These are phyloP conservation scores for Yarrowia yakushimensis DNA, from an alignment of 805 yeast genomes.

Conservation along the genomic window DNA sequence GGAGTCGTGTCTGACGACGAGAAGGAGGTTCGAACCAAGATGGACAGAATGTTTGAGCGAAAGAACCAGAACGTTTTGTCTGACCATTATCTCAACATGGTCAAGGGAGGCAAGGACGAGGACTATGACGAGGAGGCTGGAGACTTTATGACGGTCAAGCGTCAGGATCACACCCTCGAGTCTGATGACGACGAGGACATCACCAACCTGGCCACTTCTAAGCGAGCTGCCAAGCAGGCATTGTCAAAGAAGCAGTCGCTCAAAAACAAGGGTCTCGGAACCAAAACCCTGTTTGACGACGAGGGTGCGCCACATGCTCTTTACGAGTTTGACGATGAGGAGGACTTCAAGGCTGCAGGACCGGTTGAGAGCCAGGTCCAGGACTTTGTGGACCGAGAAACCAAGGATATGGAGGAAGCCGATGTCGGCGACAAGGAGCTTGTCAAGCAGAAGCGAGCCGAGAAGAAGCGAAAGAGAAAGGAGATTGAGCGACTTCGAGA, in stretches of 20 bases:
- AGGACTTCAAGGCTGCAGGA: slow-evolving; percentile 69
- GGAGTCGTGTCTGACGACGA: slow-evolving; percentile 44
- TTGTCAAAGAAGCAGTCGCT: slow-evolving; percentile 75
- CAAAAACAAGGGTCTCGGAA: slow-evolving; percentile 60
- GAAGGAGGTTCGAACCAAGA: slow-evolving; percentile 69
- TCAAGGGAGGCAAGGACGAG: slow-evolving; percentile 43
- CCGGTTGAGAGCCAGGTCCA: slow-evolving; percentile 66
- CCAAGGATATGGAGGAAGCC: slow-evolving; percentile 61
- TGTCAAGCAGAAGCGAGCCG: slow-evolving; percentile 74
- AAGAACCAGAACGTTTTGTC: slow-evolving; percentile 88
- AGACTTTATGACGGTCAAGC: slow-evolving; percentile 77
- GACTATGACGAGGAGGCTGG: slow-evolving; percentile 53
- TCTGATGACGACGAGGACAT: slow-evolving; percentile 49
- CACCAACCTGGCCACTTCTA: slow-evolving; percentile 63
- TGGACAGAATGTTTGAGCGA: slow-evolving; percentile 94
- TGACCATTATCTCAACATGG: slow-evolving; percentile 78
- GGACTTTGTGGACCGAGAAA: slow-evolving; percentile 63
- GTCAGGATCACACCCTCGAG: slow-evolving; percentile 66
- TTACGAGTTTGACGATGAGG: slow-evolving; percentile 88
- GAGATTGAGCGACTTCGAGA: slow-evolving; percentile 51
- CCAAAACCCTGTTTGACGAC: slow-evolving; percentile 84
- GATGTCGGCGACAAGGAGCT: slow-evolving; percentile 75
- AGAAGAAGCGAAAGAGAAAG: slow-evolving; percentile 83
- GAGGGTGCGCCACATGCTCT: slow-evolving; percentile 90
- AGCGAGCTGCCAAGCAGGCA: slow-evolving; percentile 80